Base-by-base conservation (phyloP, 805 yeast genomes). In the Schwanniomyces sp. region DNA sequence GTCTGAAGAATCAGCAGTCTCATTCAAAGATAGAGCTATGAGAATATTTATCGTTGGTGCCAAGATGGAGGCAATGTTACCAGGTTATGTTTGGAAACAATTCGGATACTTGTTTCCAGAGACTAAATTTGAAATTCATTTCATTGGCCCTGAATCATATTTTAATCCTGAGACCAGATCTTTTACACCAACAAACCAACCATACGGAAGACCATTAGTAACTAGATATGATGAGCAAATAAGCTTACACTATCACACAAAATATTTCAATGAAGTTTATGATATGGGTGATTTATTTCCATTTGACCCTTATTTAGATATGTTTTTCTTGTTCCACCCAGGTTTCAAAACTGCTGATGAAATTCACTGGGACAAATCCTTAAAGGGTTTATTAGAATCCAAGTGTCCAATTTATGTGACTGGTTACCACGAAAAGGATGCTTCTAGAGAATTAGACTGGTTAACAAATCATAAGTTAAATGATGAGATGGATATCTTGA, bases 51-150 rank as follows among this genome's bases (percentile, higher is more conserved):
- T 94, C 45, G 72, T 94, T 38, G 97, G 97, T 24, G 88, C 99
- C 5, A 82, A 95, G 55, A 88, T 95, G 56, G 99, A 94, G 70
- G 84, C 96, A 11, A 88, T 90, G 76, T 75, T 94, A 47, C 99
- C 99, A 3, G 88, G 88, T 26, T 95, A 88, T 63, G 92, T 91
- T 40, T 94, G 99, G 99, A 87, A 88, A 66, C 98, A 94, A 70
- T 72, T 94, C 53, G 85, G 89, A 26, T 89, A 81, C 63, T 70
- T 94, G 48, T 87, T 91, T 72, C 97, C 98, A 12, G 82, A 83
- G 45, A 81, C 85, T 49, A 80, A 82, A 50, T 83, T 94, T 58
- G 96, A 94, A 67, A 70, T 94, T 40, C 96, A 91, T 63, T 90
- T 94, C 67, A 82, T 94, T 53, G 99, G 99, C 0, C 97, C 98